A percentile compares a stretch with the other conserved stretches of the same genome.
These are phyloP conservation scores for Talinum fruticosum DNA, from an alignment of 148 eudicot species.

Conservation along the genomic window DNA sequence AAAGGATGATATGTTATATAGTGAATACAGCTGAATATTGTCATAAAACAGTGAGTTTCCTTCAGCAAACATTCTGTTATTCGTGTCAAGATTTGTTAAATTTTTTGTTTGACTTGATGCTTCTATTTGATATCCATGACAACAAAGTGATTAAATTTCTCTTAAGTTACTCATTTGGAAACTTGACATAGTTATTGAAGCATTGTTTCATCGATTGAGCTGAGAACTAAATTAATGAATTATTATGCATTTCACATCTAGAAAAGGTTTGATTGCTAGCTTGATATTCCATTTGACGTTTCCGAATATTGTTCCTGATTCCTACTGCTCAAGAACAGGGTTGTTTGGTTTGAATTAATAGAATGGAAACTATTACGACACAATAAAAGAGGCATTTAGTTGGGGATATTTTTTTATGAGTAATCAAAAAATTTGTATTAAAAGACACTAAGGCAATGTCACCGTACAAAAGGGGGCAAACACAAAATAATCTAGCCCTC, in stretches of 20 bases:
- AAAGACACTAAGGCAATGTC: no score
- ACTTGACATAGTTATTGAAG: neutral
- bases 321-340: neutral
- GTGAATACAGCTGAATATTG: conserved; percentile 98
- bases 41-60: conserved; percentile 81
- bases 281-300: no score
- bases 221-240: neutral
- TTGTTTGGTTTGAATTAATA: no score
- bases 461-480: no score
- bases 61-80: conserved; percentile 15
- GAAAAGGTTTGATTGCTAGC: neutral
- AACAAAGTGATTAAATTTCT: neutral
- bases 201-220: neutral
- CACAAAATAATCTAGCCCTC: no score
- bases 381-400: no score
- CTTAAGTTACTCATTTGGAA: neutral
- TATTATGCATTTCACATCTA: neutral
- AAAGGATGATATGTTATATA: conserved; percentile 81
- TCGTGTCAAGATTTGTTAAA: conserved; percentile 6
- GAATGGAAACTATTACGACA: no score
- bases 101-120: conserved; percentile 5
- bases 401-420: no score
- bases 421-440: no score
- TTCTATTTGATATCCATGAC: neutral
- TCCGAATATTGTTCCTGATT: neutral